These are phyloP conservation scores for Cunninghamia lanceolata DNA, from an alignment of 75 land plant species.

Conservation along the genomic window DNA sequence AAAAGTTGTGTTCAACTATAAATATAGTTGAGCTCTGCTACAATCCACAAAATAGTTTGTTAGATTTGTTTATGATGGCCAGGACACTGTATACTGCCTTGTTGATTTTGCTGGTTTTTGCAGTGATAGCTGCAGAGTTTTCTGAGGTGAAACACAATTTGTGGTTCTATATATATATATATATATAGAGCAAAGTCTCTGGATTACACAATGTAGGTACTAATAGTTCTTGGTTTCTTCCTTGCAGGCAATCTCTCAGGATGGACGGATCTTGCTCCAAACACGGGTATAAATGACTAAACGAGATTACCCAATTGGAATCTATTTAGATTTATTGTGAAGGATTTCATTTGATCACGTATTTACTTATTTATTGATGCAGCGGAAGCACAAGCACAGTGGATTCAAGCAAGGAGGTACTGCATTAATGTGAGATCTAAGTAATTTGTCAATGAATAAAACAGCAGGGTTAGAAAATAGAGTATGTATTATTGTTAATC, in stretches of 20 bases:
- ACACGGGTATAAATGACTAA: background rate
- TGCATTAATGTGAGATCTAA: background rate
- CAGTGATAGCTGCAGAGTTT: background rate
- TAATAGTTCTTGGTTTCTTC: background rate
- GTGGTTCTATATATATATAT: background rate
- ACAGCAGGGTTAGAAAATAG: background rate
- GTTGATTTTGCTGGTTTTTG: background rate
- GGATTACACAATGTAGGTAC: background rate
- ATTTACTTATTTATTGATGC: background rate
- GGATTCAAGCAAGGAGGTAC: slow-evolving; percentile 4
- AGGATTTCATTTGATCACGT: background rate
- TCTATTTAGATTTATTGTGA: background rate
- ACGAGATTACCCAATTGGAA: background rate
- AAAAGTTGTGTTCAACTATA: background rate
- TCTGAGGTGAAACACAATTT: background rate
- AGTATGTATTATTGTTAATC: background rate
- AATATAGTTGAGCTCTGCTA: background rate
- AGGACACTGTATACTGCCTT: background rate
- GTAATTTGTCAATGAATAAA: background rate
- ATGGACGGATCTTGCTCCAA: background rate
- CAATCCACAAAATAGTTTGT: background rate
- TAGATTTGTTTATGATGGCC: background rate
- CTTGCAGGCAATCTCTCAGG: background rate
- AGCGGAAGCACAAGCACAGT: slow-evolving; percentile 1
- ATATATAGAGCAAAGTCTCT: background rate